Conservation (phyloP, 148 eudicot genomes). For the Amaranthus hypochondriacus region DNA sequence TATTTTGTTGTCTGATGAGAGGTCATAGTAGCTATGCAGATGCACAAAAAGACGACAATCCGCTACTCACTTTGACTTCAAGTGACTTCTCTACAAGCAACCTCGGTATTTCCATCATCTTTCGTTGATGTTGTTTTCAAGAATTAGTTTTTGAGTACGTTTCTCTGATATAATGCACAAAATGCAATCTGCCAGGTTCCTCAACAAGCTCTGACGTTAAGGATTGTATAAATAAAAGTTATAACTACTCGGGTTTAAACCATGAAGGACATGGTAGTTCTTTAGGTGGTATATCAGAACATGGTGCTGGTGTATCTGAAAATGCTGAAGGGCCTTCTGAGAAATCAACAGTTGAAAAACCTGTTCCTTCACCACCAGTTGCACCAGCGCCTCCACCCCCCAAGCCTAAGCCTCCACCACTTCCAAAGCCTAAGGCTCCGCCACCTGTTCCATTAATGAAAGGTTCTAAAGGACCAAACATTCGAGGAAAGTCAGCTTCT, state of each 20-base stretch:
- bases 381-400: slow-evolving; percentile 24
- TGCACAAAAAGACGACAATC: slow-evolving; percentile 48
- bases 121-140: not conserved
- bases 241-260: not conserved
- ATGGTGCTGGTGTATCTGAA: slow-evolving; percentile 18
- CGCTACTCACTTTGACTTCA: slow-evolving; percentile 37
- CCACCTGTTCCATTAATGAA: slow-evolving; percentile 58
- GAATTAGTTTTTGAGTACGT: not conserved
- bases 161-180: not conserved
- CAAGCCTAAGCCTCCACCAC: slow-evolving; percentile 44
- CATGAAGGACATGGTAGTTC: slow-evolving; percentile 12
- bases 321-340: slow-evolving; percentile 8
- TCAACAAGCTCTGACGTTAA: slow-evolving; percentile 25
- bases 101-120: not conserved
- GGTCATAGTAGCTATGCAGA: slow-evolving; percentile 18
- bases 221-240: slow-evolving; percentile 25
- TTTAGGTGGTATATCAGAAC: slow-evolving; percentile 15
- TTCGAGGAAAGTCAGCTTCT: slow-evolving; percentile 13
- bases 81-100: slow-evolving; percentile 37
- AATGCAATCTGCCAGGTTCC: slow-evolving; percentile 37
- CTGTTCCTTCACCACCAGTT: slow-evolving; percentile 27
- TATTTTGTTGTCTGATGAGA: slow-evolving; percentile 33
- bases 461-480: slow-evolving; percentile 30
- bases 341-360: slow-evolving; percentile 37
- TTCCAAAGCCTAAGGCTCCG: slow-evolving; percentile 43